These are phyloP conservation scores for Trametes sp. DNA, from an alignment of 1,284 basidiomycete species.

Conservation along the genomic window DNA sequence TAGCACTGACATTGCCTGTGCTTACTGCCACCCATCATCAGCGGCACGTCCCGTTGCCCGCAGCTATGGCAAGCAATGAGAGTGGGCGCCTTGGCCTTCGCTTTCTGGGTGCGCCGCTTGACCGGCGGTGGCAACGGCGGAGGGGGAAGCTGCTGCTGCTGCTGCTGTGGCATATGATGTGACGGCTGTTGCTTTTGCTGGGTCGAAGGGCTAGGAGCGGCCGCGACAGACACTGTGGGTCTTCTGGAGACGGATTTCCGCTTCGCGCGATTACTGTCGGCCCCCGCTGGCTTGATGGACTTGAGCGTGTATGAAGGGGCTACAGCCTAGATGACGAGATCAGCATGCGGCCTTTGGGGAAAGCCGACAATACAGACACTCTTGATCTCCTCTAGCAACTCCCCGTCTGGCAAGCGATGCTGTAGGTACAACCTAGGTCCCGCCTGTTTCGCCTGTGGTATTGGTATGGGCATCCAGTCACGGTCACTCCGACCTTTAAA, in stretches of 20 bases:
- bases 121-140: constrained; percentile 13
- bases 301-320: constrained; percentile 60
- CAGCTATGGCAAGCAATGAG: constrained; percentile 66
- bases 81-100: constrained; percentile 35
- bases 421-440: constrained; percentile 60
- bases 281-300: constrained; percentile 50
- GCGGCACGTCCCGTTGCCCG: constrained; percentile 70
- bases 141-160: too few relatives aligned
- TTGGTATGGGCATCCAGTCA: background rate
- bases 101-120: constrained; percentile 38
- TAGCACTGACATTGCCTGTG: constrained; percentile 16
- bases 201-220: background rate
- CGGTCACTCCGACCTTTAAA: background rate
- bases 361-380: constrained; percentile 47
- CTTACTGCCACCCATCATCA: constrained; percentile 75
- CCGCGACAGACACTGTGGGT: constrained; percentile 21
- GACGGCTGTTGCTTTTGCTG: constrained; percentile 9
- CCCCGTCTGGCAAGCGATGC: constrained; percentile 61
- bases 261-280: constrained; percentile 38
- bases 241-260: constrained; percentile 39
- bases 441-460: constrained; percentile 43
- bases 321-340: constrained; percentile 48
- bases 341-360: background rate
- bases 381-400: constrained; percentile 64
- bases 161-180: too few relatives aligned